A percentile compares a stretch with the other conserved stretches of the same genome.
Conservation (phyloP, 2,329 filamentous ascomycete genomes). For the Tolypocladium endophyticum region DNA sequence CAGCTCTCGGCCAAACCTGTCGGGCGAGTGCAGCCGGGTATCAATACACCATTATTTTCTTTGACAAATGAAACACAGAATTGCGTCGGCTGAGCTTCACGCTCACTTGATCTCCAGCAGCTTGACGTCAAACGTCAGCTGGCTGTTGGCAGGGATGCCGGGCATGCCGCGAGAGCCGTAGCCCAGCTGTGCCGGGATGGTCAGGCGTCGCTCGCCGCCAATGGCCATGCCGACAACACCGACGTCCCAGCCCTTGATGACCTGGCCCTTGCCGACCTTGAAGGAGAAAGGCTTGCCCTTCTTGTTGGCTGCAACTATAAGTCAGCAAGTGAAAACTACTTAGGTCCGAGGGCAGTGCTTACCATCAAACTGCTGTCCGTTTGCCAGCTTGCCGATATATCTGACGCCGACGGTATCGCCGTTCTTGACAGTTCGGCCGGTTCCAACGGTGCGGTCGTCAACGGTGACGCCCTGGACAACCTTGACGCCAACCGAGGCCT, state of each 20-base stretch:
- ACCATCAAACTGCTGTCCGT: conserved; percentile 94
- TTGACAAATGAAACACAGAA: neutral
- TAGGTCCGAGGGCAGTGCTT: conserved; percentile 27
- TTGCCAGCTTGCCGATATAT: conserved; percentile 94
- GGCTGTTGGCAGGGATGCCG: conserved; percentile 86
- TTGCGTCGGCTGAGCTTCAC: neutral
- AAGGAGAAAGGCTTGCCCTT: conserved; percentile 96
- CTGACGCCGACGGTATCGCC: conserved; percentile 87
- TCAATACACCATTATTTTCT: neutral
- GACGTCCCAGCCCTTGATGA: conserved; percentile 98
- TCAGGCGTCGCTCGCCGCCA: conserved; percentile 87
- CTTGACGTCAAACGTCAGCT: conserved; percentile 86
- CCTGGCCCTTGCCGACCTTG: conserved; percentile 87
- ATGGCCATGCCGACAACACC: conserved; percentile 86
- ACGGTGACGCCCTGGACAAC: conserved; percentile 80
- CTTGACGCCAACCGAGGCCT: conserved; percentile 57
- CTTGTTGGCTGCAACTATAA: conserved; percentile 66
- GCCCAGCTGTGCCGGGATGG: conserved; percentile 74
- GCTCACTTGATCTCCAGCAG: conserved; percentile 71
- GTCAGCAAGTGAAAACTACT: neutral
- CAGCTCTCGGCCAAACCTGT: conserved; percentile 1
- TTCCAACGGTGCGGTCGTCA: conserved; percentile 89
- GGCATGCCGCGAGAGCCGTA: conserved; percentile 79
- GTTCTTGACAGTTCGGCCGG: conserved; percentile 75
- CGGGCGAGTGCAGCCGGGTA: conserved; percentile 2